Evolutionary conservation across 2,329 filamentous ascomycete species (phyloP), one percentile per base, ranked within the genome.

Genomic region (Xylariaceae sp.): DNA sequence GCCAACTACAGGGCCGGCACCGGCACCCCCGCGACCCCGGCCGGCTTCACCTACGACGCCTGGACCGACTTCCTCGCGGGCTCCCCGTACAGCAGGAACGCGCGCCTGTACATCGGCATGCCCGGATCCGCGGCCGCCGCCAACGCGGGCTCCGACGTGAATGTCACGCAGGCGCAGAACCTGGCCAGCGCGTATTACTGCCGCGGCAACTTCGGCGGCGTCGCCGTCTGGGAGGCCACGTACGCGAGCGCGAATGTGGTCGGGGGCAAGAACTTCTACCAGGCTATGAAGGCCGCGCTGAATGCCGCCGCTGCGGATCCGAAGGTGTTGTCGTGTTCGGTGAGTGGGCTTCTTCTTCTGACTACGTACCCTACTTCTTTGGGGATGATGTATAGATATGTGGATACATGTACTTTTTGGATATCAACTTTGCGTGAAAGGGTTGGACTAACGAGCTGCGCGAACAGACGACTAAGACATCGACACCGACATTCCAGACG

Each of bases 151-250:
- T 63, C 57, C 4, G 75, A 79, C 54, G 64, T 79, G 12, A 52
- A 65, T 4, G 72, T 73, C 2, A 61, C 64, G 7, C 65, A 70
- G 37, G 65, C 78, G 44, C 68, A 73, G 64, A 60, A 70, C 10
- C 51, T 80, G 14, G 67, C 79, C 50, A 74, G 74, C 52, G 62
- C 72, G 51, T 72, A 74, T 60, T 73, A 74, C 58, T 71, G 71
- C 60, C 69, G 68, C 18, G n/a, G 61, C 6, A 71, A 72, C 58
- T 80, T 79, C 51, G 78, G 75, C 23, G 79, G 78, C 56, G 67
- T 81, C 18, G 77, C 75, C 12, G 66, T 81, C 44, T 81, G 77
- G 78, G 79, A 81, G 41, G 71, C 75, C 12, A 74, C 70, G 16
- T 71, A 73, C 61, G 44, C 69, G 20, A 64, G 62, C 9, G 46